Base-by-base conservation (phyloP, 2,329 filamentous ascomycete genomes). In the Apiospora saccharicola region DNA sequence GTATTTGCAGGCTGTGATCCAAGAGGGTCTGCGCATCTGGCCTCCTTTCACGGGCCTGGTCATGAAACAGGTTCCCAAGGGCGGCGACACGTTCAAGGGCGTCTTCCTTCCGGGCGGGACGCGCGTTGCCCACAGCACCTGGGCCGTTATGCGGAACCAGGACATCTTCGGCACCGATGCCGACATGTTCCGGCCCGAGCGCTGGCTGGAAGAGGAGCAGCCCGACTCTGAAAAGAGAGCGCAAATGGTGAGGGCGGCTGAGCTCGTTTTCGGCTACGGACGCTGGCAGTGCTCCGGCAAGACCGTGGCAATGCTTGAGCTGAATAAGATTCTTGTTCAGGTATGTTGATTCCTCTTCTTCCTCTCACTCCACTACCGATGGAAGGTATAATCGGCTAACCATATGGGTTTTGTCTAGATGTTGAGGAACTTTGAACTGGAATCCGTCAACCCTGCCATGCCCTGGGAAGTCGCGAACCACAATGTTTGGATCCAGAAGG, bases 1-100 rank as follows among this genome's bases (percentile, higher is more conserved):
- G 0, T 84, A 81, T 64, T 75, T 85, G 2, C 77, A 72, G 68
- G 68, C 68, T 47, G 68, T 70, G 19, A 70, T 70, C 22, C 43
- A 70, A 41, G 68, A 70, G 34, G 68, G 68, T 19, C 44, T 70
- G 3, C 44, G 68, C 6, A 70, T 70, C 26, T 41, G 49, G 44
- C 44, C 68, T 8, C 68, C 68, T 24, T 70, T 70, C 46, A 41
- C 46, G 4, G 68, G 68, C 7, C 47, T 70, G 8, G 34, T 70
- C 68, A 43, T 49, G 44, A 70, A 70, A 22, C 24, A 53, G 30
- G 68, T 70, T 7, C 68, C 68, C 26, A 41, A 47, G 44, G 47
- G 68, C 12, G 68, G 68, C 4, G 68, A 70, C 30, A 70, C 68
- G 8, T 41, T 70, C 68, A 70, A 70, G 26, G 68, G 68, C 22